These are phyloP conservation scores for Closterium sp. DNA, from an alignment of 139 green algal species.

Conservation along the genomic window DNA sequence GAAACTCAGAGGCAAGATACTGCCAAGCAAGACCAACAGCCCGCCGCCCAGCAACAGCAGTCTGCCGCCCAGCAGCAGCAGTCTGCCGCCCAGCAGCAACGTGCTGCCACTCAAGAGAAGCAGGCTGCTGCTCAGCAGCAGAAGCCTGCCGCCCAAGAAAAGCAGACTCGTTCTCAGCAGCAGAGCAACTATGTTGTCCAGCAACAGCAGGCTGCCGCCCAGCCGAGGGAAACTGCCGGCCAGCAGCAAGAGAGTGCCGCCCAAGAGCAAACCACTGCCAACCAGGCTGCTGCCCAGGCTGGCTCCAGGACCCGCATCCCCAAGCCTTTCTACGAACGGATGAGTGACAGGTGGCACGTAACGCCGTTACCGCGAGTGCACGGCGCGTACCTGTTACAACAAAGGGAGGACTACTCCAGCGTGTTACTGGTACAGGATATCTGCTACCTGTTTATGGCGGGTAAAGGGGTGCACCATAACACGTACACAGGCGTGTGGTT, in stretches of 20 bases:
- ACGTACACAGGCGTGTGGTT: constrained; percentile 34
- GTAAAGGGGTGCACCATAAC: not conserved
- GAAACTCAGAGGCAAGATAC: too few relatives aligned
- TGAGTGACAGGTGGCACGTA: constrained; percentile 1
- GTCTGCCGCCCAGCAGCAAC: too few relatives aligned
- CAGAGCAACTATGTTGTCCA: too few relatives aligned
- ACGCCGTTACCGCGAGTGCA: not conserved
- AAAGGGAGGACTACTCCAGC: constrained; percentile 11
- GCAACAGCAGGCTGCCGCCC: not conserved
- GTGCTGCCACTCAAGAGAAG: not conserved
- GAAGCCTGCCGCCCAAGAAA: not conserved
- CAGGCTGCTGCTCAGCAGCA: not conserved
- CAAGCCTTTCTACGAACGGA: not conserved
- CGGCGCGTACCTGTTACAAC: constrained; percentile 26
- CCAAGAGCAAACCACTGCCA: not conserved
- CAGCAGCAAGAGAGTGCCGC: not conserved
- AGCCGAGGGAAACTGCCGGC: not conserved
- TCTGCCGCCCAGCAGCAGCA: too few relatives aligned
- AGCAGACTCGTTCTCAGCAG: not conserved
- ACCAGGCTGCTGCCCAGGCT: not conserved
- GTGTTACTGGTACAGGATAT: constrained; percentile 23
- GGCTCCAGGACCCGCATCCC: not conserved
- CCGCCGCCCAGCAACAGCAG: too few relatives aligned
- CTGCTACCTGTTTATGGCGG: constrained; percentile 37
- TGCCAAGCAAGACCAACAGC: too few relatives aligned